Evolutionary conservation across 2,329 filamentous ascomycete species (phyloP).

Genomic region (Paecilomyces sp.): DNA sequence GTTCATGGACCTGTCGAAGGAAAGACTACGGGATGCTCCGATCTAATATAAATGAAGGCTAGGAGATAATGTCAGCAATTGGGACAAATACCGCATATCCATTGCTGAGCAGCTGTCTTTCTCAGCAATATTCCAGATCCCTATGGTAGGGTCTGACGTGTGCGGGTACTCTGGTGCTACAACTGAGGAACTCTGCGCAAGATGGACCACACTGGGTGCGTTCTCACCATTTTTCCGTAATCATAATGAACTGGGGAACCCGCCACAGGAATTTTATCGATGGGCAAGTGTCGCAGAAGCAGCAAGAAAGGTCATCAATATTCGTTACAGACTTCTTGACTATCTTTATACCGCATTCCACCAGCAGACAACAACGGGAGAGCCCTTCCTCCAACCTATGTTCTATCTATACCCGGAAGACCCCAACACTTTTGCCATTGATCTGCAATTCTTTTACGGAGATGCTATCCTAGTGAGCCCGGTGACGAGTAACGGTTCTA

Average conservation of each 20-base stretch:
- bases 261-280: slow-evolving; percentile 66
- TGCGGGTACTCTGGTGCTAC: slow-evolving; percentile 68
- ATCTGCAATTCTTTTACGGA: slow-evolving; percentile 55
- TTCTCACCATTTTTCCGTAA: slow-evolving; percentile 72
- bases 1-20: not conserved
- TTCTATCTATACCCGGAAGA: slow-evolving; percentile 64
- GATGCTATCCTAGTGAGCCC: slow-evolving; percentile 51
- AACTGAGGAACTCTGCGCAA: slow-evolving; percentile 61
- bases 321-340: slow-evolving; percentile 69
- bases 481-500: slow-evolving; percentile 46
- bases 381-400: slow-evolving; percentile 60
- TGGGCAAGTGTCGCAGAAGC: slow-evolving; percentile 59
- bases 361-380: slow-evolving; percentile 53
- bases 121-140: slow-evolving; percentile 58
- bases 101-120: slow-evolving; percentile 57
- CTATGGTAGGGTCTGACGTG: slow-evolving; percentile 64
- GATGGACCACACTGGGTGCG: slow-evolving; percentile 68
- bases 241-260: slow-evolving; percentile 52
- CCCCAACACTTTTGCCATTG: slow-evolving; percentile 43
- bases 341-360: slow-evolving; percentile 71
- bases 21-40: slow-evolving; percentile 18
- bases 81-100: slow-evolving; percentile 53
- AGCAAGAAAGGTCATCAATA: slow-evolving; percentile 61
- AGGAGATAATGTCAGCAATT: slow-evolving; percentile 54
- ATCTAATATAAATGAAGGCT: slow-evolving; percentile 42